These are phyloP conservation scores for Toxicodendron radicans DNA, from an alignment of 345 rosid genomes.

Conservation along the genomic window DNA sequence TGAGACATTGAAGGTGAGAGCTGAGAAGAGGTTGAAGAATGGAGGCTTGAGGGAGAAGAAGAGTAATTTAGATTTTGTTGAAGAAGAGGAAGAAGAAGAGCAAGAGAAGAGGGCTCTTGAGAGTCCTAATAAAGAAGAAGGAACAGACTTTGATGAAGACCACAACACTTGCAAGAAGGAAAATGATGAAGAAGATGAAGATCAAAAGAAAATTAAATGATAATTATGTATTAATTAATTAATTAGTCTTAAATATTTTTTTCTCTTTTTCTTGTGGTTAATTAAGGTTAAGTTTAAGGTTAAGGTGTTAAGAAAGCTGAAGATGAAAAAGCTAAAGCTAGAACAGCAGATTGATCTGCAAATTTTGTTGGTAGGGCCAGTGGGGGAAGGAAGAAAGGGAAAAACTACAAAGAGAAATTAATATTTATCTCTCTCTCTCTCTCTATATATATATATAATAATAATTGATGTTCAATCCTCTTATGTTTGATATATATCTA, in stretches of 20 bases:
- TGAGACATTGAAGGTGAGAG: slow-evolving; percentile 47
- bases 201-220: slow-evolving; percentile 27
- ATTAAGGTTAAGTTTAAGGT: neutral
- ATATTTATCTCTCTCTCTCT: too few relatives aligned
- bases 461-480: slow-evolving; percentile 8
- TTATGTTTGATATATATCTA: slow-evolving; percentile 7
- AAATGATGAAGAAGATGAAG: slow-evolving; percentile 37
- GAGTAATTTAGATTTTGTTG: slow-evolving; percentile 26
- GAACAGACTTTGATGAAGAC: slow-evolving; percentile 31
- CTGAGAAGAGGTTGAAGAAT: slow-evolving; percentile 40
- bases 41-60: slow-evolving; percentile 30
- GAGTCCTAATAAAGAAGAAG: slow-evolving; percentile 49
- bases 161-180: slow-evolving; percentile 25
- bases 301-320: too few relatives aligned
- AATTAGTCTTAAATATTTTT: too few relatives aligned
- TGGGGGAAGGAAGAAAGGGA: neutral
- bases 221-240: too few relatives aligned
- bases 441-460: slow-evolving; percentile 13
- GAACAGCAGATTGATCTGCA: slow-evolving; percentile 4
- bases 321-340: too few relatives aligned
- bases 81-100: slow-evolving; percentile 47
- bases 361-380: slow-evolving; percentile 11
- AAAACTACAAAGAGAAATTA: slow-evolving; percentile 6
- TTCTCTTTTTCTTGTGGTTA: neutral
- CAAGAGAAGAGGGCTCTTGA: slow-evolving; percentile 89